Percentiles rank a stretch among this genome's conserved stretches.
Evolutionary conservation across 371 early-diverging fungal genomes (phyloP).

Genomic region (Mortierella sp.): DNA sequence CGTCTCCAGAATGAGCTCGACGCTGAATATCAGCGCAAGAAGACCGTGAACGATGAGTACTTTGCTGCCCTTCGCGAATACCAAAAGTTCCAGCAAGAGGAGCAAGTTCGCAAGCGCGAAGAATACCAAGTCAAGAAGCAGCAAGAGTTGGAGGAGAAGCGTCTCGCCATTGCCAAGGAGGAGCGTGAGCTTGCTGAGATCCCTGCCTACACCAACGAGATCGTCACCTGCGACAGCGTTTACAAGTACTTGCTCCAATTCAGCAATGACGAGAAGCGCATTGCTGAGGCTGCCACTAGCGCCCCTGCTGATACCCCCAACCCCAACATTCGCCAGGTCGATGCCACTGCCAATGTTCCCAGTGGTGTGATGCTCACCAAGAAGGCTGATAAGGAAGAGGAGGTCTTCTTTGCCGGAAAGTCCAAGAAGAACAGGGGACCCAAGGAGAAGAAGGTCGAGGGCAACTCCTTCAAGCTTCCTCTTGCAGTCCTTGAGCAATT

Average conservation of each 20-base stretch:
- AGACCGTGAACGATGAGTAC: conserved; percentile 77
- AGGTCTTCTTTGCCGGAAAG: conserved; percentile 77
- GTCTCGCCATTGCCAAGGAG: conserved; percentile 72
- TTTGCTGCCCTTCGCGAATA: conserved; percentile 83
- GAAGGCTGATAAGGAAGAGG: conserved; percentile 81
- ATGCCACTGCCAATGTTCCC: conserved; percentile 66
- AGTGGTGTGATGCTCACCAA: conserved; percentile 76
- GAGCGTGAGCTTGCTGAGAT: conserved; percentile 90
- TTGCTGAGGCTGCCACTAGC: conserved; percentile 54
- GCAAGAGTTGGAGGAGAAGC: conserved; percentile 76
- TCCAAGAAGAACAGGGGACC: conserved; percentile 65
- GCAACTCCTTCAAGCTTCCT: conserved; percentile 80
- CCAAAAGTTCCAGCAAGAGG: conserved; percentile 80
- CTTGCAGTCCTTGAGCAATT: conserved; percentile 87
- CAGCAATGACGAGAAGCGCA: conserved; percentile 58
- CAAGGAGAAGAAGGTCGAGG: conserved; percentile 72
- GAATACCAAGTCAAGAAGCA: conserved; percentile 74
- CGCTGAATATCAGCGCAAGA: conserved; percentile 75
- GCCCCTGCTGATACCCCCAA: conserved; percentile 32
- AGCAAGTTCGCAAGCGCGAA: conserved; percentile 75
- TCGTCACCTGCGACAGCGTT: conserved; percentile 83
- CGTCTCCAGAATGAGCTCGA: conserved; percentile 80
- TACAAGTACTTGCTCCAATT: conserved; percentile 73
- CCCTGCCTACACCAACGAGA: conserved; percentile 91
- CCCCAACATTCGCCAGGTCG: conserved; percentile 59